Percentiles rank a stretch among this genome's conserved stretches.
phyloP scores from a whole-genome alignment of 768 basidiomycete species.

The Hygrophoropsis aurantiaca region DNA sequence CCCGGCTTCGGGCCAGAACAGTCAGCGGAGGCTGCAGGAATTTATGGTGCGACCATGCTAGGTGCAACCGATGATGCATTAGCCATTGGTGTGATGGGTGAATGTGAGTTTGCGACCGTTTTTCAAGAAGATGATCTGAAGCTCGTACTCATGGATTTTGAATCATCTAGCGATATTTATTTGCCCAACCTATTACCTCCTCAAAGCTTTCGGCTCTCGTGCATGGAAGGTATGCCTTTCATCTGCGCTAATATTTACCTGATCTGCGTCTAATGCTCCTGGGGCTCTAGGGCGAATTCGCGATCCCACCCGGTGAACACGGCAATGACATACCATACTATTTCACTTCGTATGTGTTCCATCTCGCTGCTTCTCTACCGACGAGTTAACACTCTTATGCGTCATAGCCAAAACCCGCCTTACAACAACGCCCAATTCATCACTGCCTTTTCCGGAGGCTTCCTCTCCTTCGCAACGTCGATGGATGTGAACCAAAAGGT shows the following conservation, averaged over 20 bases:
- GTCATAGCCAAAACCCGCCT: conserved; percentile 2
- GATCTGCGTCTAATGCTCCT: not conserved
- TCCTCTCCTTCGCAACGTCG: conserved; percentile 21
- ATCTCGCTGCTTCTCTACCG: not conserved
- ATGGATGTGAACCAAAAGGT: conserved; percentile 24
- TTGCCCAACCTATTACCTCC: conserved; percentile 15
- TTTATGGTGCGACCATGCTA: conserved; percentile 30
- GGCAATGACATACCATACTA: conserved; percentile 39
- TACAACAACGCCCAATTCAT: conserved; percentile 28
- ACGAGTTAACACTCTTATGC: not conserved
- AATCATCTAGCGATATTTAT: conserved; percentile 23
- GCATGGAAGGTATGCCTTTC: conserved; percentile 25
- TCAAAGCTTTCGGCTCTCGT: conserved; percentile 17
- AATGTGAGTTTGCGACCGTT: conserved; percentile 28
- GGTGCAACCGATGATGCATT: conserved; percentile 20
- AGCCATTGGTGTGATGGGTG: conserved; percentile 35
- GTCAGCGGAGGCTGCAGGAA: conserved; percentile 17
- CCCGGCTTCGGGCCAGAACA: conserved; percentile 33
- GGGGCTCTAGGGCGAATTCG: conserved; percentile 26
- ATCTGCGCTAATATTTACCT: not conserved
- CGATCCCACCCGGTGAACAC: conserved; percentile 27
- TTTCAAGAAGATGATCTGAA: not conserved
- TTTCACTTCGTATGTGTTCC: conserved; percentile 36
- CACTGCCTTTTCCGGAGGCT: conserved; percentile 24
- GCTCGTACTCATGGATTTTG: not conserved